Conservation (phyloP, 2,329 filamentous ascomycete species). For the Blumeria graminis region DNA sequence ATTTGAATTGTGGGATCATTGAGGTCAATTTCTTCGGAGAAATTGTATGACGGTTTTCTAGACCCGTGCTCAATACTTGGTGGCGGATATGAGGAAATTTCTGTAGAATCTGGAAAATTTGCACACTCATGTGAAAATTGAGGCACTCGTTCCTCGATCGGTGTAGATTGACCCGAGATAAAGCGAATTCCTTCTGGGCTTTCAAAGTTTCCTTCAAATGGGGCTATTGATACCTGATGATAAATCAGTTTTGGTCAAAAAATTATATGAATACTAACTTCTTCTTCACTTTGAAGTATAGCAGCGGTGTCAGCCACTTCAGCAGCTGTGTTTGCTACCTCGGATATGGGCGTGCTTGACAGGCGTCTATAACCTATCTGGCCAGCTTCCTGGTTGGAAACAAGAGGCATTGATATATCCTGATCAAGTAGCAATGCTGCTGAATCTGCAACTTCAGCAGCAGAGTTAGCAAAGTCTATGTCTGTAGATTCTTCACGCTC, state of each 20-base stretch:
- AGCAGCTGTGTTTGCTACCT: conserved; percentile 20
- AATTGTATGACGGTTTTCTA: neutral
- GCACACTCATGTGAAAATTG: conserved; percentile 12
- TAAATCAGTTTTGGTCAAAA: neutral
- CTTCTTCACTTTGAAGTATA: conserved; percentile 8
- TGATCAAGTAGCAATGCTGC: conserved; percentile 15
- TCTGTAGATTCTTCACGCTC: too few relatives aligned
- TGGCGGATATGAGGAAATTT: too few relatives aligned
- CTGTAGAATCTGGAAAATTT: conserved; percentile 5
- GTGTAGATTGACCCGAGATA: conserved; percentile 5
- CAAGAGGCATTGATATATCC: conserved; percentile 14
- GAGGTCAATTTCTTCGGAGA: conserved; percentile 4
- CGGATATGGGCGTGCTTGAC: conserved; percentile 18
- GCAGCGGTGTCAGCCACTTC: conserved; percentile 22
- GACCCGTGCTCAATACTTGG: neutral
- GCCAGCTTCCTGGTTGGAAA: conserved; percentile 16
- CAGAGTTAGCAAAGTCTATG: conserved; percentile 9
- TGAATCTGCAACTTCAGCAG: conserved; percentile 19
- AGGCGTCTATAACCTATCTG: conserved; percentile 15
- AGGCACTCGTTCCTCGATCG: conserved; percentile 12
- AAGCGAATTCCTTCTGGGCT: too few relatives aligned
- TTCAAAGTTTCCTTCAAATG: too few relatives aligned
- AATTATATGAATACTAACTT: neutral
- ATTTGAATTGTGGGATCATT: conserved; percentile 12
- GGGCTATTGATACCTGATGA: too few relatives aligned